Percentiles rank a stretch among this genome's conserved stretches.
Conservation (phyloP, 1,284 basidiomycete species). For the Fistulina hepatica region DNA sequence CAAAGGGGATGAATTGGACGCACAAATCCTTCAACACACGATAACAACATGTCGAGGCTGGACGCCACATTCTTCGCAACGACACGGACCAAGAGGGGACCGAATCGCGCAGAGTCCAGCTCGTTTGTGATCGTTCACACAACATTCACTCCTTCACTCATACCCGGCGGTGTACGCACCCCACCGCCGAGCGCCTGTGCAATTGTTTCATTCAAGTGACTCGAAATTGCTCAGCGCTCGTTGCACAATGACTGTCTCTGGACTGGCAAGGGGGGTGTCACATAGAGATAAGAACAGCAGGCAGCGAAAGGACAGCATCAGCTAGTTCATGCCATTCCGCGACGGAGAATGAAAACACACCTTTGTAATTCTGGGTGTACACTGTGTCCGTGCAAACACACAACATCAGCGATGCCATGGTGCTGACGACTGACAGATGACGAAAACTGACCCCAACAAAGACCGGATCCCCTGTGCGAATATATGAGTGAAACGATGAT, state of each 20-base stretch:
- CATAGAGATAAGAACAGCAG: no score
- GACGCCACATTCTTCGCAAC: slow-evolving; percentile 65
- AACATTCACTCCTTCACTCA: slow-evolving; percentile 66
- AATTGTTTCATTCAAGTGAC: slow-evolving; percentile 71
- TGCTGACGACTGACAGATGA: no score
- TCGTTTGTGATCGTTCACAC: slow-evolving; percentile 78
- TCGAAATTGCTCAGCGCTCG: slow-evolving; percentile 79
- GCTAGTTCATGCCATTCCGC: no score
- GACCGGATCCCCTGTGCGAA: slow-evolving; percentile 1
- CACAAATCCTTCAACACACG: slow-evolving; percentile 58
- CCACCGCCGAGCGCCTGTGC: slow-evolving; percentile 67
- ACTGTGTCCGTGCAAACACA: no score
- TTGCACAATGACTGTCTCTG: slow-evolving; percentile 83
- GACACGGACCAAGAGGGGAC: slow-evolving; percentile 73
- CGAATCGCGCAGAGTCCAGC: slow-evolving; percentile 86
- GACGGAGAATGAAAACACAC: no score
- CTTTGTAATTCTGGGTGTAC: no score
- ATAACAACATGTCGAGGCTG: slow-evolving; percentile 56
- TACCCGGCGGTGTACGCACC: slow-evolving; percentile 63
- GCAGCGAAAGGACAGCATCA: no score
- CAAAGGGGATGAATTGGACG: no score
- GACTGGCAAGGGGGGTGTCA: no score
- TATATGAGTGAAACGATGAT: neutral
- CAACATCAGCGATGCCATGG: no score
- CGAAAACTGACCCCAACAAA: no score